Evolutionary conservation across 345 rosid species (phyloP).

Genomic region (Citrus inodora): DNA sequence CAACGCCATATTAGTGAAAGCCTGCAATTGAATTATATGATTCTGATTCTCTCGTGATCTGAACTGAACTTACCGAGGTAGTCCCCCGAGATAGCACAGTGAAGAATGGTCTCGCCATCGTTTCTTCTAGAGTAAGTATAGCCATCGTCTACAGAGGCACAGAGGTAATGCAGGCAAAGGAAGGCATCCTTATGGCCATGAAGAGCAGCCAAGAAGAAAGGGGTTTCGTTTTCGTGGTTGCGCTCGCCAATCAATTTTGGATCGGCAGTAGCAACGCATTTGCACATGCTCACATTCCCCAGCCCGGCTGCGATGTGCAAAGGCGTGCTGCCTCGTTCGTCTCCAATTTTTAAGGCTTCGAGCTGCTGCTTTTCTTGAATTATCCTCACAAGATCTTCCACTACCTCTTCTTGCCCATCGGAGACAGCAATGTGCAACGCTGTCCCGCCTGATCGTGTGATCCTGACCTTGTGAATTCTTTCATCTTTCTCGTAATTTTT

Average conservation of each 20-base stretch:
- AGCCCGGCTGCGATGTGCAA: slow-evolving; percentile 43
- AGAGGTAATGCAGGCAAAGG: slow-evolving; percentile 22
- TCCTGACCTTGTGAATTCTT: neutral
- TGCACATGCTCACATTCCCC: slow-evolving; percentile 36
- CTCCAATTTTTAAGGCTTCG: slow-evolving; percentile 1
- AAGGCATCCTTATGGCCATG: slow-evolving; percentile 37
- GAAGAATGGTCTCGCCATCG: slow-evolving; percentile 36
- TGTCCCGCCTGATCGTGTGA: slow-evolving; percentile 35
- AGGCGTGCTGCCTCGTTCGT: slow-evolving; percentile 33
- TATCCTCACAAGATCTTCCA: slow-evolving; percentile 10
- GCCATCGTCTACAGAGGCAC: neutral
- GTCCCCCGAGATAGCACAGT: slow-evolving; percentile 31
- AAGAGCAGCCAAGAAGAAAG: slow-evolving; percentile 33
- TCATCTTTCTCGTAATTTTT: neutral
- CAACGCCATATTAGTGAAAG: neutral
- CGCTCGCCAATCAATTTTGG: slow-evolving; percentile 9
- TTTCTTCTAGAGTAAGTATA: slow-evolving; percentile 18
- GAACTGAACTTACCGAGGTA: slow-evolving; percentile 25
- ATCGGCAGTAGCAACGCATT: slow-evolving; percentile 4
- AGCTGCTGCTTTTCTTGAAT: neutral
- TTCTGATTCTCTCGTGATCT: neutral
- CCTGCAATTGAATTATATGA: neutral
- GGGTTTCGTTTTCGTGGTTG: slow-evolving; percentile 40
- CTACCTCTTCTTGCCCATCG: slow-evolving; percentile 23
- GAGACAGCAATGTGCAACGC: slow-evolving; percentile 44